A percentile compares a stretch with the other conserved stretches of the same genome.
phyloP scores from a whole-genome alignment of 805 yeast genomes.

The Yarrowia sp. region DNA sequence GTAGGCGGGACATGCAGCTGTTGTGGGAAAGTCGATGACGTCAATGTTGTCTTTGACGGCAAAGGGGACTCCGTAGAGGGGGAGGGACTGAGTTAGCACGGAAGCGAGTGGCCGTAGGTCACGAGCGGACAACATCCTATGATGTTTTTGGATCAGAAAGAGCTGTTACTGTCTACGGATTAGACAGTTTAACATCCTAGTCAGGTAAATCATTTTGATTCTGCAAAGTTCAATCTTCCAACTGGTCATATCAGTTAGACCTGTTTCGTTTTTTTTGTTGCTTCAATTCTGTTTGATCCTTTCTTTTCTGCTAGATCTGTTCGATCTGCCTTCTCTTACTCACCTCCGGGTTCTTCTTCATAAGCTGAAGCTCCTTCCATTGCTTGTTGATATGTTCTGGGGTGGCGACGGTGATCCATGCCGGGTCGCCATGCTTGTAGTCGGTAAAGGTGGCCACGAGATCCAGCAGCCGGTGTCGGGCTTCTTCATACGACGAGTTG shows the following conservation, averaged over 20 bases:
- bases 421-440: slow-evolving; percentile 56
- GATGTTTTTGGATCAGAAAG: too few relatives aligned
- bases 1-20: slow-evolving; percentile 93
- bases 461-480: slow-evolving; percentile 48
- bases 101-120: not conserved
- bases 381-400: slow-evolving; percentile 47
- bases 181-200: too few relatives aligned
- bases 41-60: slow-evolving; percentile 96
- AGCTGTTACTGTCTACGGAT: too few relatives aligned
- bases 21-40: slow-evolving; percentile 73
- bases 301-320: too few relatives aligned
- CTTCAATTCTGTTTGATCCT: too few relatives aligned
- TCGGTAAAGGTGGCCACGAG: slow-evolving; percentile 37
- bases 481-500: slow-evolving; percentile 57
- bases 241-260: too few relatives aligned
- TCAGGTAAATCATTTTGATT: too few relatives aligned
- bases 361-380: slow-evolving; percentile 24
- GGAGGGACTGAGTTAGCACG: slow-evolving; percentile 36
- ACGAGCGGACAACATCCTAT: too few relatives aligned
- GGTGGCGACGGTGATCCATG: slow-evolving; percentile 83
- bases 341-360: slow-evolving; percentile 9
- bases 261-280: too few relatives aligned
- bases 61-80: slow-evolving; percentile 89
- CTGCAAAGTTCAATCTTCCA: too few relatives aligned
- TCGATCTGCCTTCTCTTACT: too few relatives aligned